Base-by-base conservation (phyloP, 177 flowering plant species). In the Vitis hybrid region DNA sequence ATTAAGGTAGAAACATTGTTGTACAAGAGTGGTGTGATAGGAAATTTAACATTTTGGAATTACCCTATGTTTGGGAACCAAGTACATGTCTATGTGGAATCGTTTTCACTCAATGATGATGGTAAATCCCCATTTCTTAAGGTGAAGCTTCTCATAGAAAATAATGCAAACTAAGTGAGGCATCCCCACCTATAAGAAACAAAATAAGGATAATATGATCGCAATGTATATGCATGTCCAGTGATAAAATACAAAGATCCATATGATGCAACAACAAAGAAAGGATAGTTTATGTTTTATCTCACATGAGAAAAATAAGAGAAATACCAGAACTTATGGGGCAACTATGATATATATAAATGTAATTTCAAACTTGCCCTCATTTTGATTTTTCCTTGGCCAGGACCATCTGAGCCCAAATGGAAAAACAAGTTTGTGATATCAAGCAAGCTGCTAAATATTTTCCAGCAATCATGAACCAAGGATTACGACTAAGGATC, bases 281-380 rank as follows among this genome's bases (percentile, higher is more conserved):
- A 16, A 2, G 21, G 56, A 19, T 22, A 21, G 14, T 15, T 1
- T 13, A 10, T 26, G 53, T 51, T 14, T 51, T 1, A 55, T 18
- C 33, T 19, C 16, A 33, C 3, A 53, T 5, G 48, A 58, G 12
- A 2, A 51, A 3, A 65, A 21, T 22, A 70, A 53, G 57, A 16
- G 4, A 62, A 5, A n/a, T 10, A 48, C 33, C 29, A 56, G 52
- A 12, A 82, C 85, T 76, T 81, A 95, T 98, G 91, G 71, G 99
- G 99, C 73, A 90, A 70, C 78, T 95, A 97, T 10, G 98, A 87
- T 67, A 93, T 83, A 77, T 95, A 95, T 31, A 95, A 60, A 81
- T 95, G 99, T 19, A 95, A 80, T 39, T 82, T 70, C 90, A 86
- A 90, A 15, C 93, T 95, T 7, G 62, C 75, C 79, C 73, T 85